phyloP scores from a whole-genome alignment of 2,329 filamentous ascomycete species.

The Cadophora sp. region DNA sequence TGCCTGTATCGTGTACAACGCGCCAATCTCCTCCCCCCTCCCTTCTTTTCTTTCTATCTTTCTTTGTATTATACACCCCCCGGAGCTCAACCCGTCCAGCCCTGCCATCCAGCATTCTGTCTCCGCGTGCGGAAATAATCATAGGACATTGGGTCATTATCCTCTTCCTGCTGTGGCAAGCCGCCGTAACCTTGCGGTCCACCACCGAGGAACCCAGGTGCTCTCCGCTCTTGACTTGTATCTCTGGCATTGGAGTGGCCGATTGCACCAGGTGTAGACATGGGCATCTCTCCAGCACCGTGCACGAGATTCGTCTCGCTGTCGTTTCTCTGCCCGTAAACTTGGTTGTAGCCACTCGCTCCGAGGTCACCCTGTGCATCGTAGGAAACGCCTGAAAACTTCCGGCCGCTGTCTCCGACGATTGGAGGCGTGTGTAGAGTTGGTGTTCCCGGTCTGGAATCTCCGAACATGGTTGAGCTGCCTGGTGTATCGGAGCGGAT shows the following conservation, averaged over 20 bases:
- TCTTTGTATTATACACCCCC: neutral
- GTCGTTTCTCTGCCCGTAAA: constrained; percentile 56
- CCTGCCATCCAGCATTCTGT: constrained; percentile 29
- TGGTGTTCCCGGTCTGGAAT: constrained; percentile 42
- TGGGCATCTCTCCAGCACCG: constrained; percentile 59
- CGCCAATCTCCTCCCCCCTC: neutral
- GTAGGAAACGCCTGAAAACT: constrained; percentile 31
- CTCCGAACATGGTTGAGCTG: constrained; percentile 33
- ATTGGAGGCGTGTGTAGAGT: constrained; percentile 10
- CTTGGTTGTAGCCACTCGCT: constrained; percentile 17
- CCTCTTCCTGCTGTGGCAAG: constrained; percentile 57
- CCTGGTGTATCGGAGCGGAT: constrained; percentile 47
- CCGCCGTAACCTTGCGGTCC: constrained; percentile 66
- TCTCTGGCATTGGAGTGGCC: constrained; percentile 41
- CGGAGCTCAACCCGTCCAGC: neutral
- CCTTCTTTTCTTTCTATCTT: too few relatives aligned
- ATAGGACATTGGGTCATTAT: constrained; percentile 42
- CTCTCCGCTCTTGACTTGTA: constrained; percentile 50
- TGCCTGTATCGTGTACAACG: neutral
- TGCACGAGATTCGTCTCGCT: constrained; percentile 59
- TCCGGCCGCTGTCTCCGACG: constrained; percentile 13
- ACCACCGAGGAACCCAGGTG: constrained; percentile 61
- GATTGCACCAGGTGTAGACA: constrained; percentile 44
- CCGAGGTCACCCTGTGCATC: constrained; percentile 13
- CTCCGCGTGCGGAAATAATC: constrained; percentile 44